Conservation (phyloP, 805 yeast genomes). For the Hanseniaspora nectarophila region DNA sequence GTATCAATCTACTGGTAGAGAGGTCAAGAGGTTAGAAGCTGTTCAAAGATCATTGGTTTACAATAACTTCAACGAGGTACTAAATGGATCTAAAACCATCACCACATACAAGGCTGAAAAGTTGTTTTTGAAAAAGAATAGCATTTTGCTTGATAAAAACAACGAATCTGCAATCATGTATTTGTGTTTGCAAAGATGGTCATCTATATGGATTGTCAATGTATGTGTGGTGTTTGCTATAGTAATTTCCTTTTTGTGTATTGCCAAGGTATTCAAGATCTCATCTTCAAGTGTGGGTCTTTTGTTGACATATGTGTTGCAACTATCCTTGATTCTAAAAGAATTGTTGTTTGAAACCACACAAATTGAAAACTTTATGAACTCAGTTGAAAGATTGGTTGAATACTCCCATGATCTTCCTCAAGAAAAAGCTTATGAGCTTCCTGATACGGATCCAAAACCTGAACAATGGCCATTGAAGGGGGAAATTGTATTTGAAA, state of each 20-base stretch:
- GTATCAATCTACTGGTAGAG: constrained; percentile 42
- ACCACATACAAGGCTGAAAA: constrained; percentile 32
- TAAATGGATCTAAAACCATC: constrained; percentile 40
- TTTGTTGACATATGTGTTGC: constrained; percentile 46
- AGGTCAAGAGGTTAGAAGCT: constrained; percentile 42
- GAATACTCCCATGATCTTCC: constrained; percentile 56
- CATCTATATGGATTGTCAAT: constrained; percentile 30
- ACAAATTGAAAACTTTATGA: constrained; percentile 48
- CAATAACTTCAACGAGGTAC: constrained; percentile 40
- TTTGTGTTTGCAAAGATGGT: constrained; percentile 53
- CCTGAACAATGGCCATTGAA: constrained; percentile 41
- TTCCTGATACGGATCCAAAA: constrained; percentile 29
- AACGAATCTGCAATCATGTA: constrained; percentile 42
- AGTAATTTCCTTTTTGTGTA: constrained; percentile 45
- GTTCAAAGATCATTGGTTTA: constrained; percentile 40
- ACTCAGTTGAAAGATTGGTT: constrained; percentile 47
- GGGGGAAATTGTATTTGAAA: constrained; percentile 39
- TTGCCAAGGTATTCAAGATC: constrained; percentile 45
- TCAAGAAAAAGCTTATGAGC: constrained; percentile 54
- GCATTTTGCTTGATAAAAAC: constrained; percentile 40
- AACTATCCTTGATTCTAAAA: constrained; percentile 44
- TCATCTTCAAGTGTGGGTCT: constrained; percentile 54
- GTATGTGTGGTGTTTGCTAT: constrained; percentile 41
- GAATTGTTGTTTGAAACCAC: constrained; percentile 43
- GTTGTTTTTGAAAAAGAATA: constrained; percentile 35